Base-by-base conservation (phyloP, 148 eudicot genomes). In the Silene conica region DNA sequence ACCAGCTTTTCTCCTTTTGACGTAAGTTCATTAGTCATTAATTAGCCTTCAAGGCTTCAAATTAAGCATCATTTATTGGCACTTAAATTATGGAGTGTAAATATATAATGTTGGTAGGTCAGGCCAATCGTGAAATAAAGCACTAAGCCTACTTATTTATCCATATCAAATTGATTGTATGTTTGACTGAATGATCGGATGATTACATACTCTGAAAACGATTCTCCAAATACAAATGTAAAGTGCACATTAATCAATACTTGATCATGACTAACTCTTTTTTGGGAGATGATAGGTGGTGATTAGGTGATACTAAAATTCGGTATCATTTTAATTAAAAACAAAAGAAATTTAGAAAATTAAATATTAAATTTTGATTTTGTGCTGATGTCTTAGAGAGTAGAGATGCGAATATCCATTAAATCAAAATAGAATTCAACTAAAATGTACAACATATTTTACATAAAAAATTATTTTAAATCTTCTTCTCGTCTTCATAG, bases 51-150 rank as follows among this genome's bases (percentile, higher is more conserved):
- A 23, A 38, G 56, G 16, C n/a, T 73, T 73, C 25, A 23, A 38
- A 46, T 73, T 73, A 54, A 52, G 31, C 63, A 74, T 74, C 71
- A 74, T 65, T 65, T n/a, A 23, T 8, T 74, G 4, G 63, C 48
- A 65, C 56, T 19, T 23, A 31, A 54, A 58, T 41, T 13, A 48
- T 48, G 52, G 14, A 48, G 12, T 48, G 14, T 48, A 9, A 50
- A 19, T 73, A 9, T 38, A 5, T 19, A 28, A 12, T 46, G 75
- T 41, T 15, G 57, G 75, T 61, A 20, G 67, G 22, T 73, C 41
- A 23, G 19, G 58, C 45, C 69, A 48, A 48, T 46, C 28, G 70
- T 63, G 25, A 55, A 73, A 43, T 9, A 25, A 6, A 34, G 18
- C 46, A 65, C 16, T 63, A 63, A 25, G 13, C 12, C 19, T 64